These are phyloP conservation scores for Angophora floribunda DNA, from an alignment of 345 rosid genomes.

Conservation along the genomic window DNA sequence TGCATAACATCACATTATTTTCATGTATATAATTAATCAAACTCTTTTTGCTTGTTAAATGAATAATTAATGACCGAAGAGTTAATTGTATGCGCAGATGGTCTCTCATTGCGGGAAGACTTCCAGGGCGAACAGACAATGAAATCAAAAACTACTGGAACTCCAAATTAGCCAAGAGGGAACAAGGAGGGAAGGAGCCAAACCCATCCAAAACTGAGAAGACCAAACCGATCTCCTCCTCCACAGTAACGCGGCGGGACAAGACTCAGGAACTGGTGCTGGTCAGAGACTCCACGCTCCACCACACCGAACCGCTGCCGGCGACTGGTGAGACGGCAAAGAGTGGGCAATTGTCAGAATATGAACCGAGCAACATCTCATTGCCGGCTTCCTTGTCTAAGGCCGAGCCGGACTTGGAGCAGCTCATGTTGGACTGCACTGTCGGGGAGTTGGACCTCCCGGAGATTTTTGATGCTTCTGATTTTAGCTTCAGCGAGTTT, in stretches of 20 bases:
- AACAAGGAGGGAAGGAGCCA: not conserved
- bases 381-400: not conserved
- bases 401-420: not conserved
- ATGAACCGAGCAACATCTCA: not conserved
- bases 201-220: not conserved
- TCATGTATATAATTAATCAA: not conserved
- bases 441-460: not conserved
- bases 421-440: not conserved
- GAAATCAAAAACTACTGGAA: conserved; percentile 42
- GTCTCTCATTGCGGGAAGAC: conserved; percentile 23
- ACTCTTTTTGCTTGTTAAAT: not conserved
- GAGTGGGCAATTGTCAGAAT: not conserved
- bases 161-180: conserved; percentile 9
- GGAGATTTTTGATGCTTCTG: not conserved
- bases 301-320: not conserved
- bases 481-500: not conserved
- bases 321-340: not conserved
- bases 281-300: not conserved
- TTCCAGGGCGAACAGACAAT: conserved; percentile 45
- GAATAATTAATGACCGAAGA: not conserved
- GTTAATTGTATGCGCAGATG: not conserved
- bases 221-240: not conserved
- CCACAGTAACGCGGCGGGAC: not conserved
- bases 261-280: not conserved
- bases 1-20: not conserved